phyloP scores from a whole-genome alignment of 2,329 filamentous ascomycete genomes.

The Verticillium dahliae region DNA sequence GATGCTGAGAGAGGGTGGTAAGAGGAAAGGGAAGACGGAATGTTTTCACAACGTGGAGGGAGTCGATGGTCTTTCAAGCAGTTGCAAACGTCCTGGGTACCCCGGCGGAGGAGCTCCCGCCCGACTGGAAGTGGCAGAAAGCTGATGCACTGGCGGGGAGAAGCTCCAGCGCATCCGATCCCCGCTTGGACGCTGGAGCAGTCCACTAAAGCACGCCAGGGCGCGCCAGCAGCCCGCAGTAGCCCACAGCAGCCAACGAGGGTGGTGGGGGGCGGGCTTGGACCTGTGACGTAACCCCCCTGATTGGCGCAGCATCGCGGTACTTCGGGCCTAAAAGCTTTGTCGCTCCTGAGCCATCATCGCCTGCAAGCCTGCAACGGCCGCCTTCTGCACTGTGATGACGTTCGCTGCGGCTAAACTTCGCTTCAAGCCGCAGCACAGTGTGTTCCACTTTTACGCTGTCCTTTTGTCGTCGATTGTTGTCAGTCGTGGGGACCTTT shows the following conservation, averaged over 20 bases:
- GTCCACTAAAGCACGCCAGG: neutral
- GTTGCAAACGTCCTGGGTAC: neutral
- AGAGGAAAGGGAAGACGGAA: neutral
- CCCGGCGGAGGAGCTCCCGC: neutral
- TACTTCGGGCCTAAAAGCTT: slow-evolving; percentile 7
- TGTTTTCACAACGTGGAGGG: neutral
- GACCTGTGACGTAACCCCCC: slow-evolving; percentile 1
- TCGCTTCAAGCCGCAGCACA: neutral
- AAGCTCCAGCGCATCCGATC: neutral
- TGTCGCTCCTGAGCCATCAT: neutral
- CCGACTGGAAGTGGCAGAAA: neutral
- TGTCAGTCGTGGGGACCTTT: no score
- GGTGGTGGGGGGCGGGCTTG: neutral
- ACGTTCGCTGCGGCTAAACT: neutral
- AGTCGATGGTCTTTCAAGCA: neutral
- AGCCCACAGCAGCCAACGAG: neutral
- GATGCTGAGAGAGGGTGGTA: neutral
- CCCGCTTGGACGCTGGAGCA: slow-evolving; percentile 3
- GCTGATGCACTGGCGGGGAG: slow-evolving; percentile 7
- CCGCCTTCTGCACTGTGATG: neutral
- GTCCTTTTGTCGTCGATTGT: neutral
- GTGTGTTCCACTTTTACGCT: neutral
- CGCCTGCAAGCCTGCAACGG: neutral
- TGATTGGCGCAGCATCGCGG: slow-evolving; percentile 10
- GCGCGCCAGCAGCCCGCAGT: neutral